phyloP scores from a whole-genome alignment of 2,329 filamentous ascomycete species.

The Fusarium anthophilum region DNA sequence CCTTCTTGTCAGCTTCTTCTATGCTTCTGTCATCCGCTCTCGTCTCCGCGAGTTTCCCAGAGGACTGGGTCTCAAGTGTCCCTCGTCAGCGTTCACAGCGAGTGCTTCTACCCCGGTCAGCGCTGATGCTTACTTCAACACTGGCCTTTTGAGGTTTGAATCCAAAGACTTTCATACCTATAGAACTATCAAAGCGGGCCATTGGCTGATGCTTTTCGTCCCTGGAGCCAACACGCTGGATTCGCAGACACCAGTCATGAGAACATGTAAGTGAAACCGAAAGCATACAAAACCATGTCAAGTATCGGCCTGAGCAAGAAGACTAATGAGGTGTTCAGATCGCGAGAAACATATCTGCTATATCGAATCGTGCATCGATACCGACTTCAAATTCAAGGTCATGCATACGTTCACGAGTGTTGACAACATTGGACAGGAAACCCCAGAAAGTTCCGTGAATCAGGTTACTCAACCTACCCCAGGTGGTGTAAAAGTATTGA shows the following conservation, averaged over 20 bases:
- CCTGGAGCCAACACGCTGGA: background rate
- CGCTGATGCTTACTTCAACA: conserved; percentile 26
- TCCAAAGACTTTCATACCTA: conserved; percentile 20
- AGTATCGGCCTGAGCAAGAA: background rate
- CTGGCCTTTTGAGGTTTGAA: conserved; percentile 19
- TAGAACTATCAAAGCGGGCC: conserved; percentile 25
- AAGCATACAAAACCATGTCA: background rate
- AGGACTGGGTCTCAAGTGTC: conserved; percentile 52
- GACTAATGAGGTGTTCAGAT: conserved; percentile 15
- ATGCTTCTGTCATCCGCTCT: conserved; percentile 60
- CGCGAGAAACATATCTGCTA: conserved; percentile 32
- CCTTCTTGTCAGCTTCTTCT: conserved; percentile 84
- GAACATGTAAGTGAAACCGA: conserved; percentile 11
- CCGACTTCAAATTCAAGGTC: conserved; percentile 23
- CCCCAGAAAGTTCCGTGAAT: background rate
- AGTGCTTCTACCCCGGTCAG: background rate
- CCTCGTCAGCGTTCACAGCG: conserved; percentile 18
- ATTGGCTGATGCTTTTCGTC: conserved; percentile 28
- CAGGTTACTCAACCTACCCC: conserved; percentile 1
- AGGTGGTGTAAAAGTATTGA: conserved; percentile 25
- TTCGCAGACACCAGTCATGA: conserved; percentile 3
- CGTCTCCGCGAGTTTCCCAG: conserved; percentile 56
- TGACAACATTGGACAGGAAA: background rate
- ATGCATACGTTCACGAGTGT: conserved; percentile 3
- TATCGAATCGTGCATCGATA: conserved; percentile 9